Evolutionary conservation across 2,329 filamentous ascomycete genomes (phyloP).

Genomic region (Alternaria ethzedia): DNA sequence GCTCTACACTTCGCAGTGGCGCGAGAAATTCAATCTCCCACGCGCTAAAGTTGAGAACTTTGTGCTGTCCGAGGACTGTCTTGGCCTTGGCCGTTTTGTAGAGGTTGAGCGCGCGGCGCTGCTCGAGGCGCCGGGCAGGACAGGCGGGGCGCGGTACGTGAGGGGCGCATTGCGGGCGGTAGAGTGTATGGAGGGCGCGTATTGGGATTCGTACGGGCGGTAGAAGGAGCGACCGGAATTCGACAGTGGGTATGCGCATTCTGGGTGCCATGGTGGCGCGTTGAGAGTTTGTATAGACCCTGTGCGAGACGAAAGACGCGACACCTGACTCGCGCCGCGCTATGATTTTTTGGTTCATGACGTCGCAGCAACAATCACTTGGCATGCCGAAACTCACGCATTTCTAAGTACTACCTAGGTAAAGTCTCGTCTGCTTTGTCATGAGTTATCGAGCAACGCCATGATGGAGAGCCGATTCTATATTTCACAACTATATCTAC

Average conservation of each 20-base stretch:
- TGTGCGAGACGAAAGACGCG: not conserved
- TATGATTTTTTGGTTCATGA: not conserved
- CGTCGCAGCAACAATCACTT: not conserved
- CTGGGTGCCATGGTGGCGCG: constrained; percentile 18
- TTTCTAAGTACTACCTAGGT: not conserved
- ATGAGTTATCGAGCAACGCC: not conserved
- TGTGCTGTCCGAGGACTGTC: constrained; percentile 35
- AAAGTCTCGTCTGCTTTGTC: not conserved
- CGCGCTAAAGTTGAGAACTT: constrained; percentile 23
- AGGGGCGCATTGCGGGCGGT: constrained; percentile 20
- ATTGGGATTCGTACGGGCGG: constrained; percentile 23
- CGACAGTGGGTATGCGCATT: constrained; percentile 15
- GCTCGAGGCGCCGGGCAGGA: constrained; percentile 22
- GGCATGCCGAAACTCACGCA: not conserved
- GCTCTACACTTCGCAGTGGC: constrained; percentile 11
- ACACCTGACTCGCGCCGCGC: constrained; percentile 7
- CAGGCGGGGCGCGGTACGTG: not conserved
- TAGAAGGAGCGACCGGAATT: constrained; percentile 29
- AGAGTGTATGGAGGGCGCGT: constrained; percentile 16
- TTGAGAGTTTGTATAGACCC: not conserved
- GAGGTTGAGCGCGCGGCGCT: constrained; percentile 32
- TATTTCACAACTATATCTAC: not conserved
- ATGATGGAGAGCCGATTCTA: not conserved
- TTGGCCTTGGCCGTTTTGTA: constrained; percentile 36
- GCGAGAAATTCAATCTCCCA: constrained; percentile 10